Conservation (phyloP, 1,139 yeast genomes). For the Sugiyamaella neomexicana region DNA sequence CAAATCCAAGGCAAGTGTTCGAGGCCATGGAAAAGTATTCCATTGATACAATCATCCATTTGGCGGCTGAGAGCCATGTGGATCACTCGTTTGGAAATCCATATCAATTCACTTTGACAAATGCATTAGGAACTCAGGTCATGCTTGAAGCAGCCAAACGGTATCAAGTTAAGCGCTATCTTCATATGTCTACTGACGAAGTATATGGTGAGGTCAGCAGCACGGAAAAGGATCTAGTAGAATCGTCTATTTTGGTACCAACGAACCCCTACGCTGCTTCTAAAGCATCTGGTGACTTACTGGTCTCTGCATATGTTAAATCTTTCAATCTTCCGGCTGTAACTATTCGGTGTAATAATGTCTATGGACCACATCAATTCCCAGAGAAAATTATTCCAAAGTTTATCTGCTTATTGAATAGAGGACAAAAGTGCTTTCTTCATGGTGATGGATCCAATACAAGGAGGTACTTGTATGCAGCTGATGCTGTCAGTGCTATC, state of each 20-base stretch:
- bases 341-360: constrained; percentile 54
- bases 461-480: constrained; percentile 51
- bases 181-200: constrained; percentile 63
- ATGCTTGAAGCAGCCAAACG: constrained; percentile 48
- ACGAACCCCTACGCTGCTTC: constrained; percentile 63
- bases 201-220: constrained; percentile 52
- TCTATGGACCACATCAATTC: constrained; percentile 57
- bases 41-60: constrained; percentile 48
- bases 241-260: constrained; percentile 47
- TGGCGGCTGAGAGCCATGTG: constrained; percentile 63
- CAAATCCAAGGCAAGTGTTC: constrained; percentile 34
- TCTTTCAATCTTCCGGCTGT: constrained; percentile 50
- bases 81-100: constrained; percentile 55
- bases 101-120: constrained; percentile 49
- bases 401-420: constrained; percentile 38
- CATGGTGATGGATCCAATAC: constrained; percentile 55
- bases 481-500: constrained; percentile 52
- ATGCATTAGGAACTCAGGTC: constrained; percentile 53
- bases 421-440: constrained; percentile 37
- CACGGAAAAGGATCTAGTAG: constrained; percentile 40
- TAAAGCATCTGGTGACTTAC: constrained; percentile 57
- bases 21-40: constrained; percentile 31
- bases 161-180: constrained; percentile 36
- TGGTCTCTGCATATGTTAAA: constrained; percentile 49
- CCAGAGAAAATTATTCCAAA: constrained; percentile 59